These are phyloP conservation scores for Rosa persica DNA, from an alignment of 306 rosid species.

Conservation along the genomic window DNA sequence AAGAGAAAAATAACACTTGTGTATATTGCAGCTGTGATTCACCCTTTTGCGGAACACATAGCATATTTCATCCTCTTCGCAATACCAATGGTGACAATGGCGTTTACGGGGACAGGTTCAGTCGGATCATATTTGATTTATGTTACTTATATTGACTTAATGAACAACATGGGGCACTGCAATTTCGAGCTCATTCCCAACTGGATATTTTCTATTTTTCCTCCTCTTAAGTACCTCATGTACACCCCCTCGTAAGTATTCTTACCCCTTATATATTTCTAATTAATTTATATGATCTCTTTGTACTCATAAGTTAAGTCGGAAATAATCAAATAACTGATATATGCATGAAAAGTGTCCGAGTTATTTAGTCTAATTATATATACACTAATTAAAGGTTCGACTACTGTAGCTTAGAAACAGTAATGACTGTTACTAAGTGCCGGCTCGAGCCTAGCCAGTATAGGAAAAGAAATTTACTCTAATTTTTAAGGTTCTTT, in stretches of 20 bases:
- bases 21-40: slow-evolving; percentile 44
- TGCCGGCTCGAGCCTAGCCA: too few species aligned
- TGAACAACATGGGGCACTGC: slow-evolving; percentile 60
- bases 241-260: slow-evolving; percentile 46
- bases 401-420: too few species aligned
- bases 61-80: slow-evolving; percentile 35
- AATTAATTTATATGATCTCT: neutral
- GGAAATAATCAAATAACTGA: too few species aligned
- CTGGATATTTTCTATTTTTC: slow-evolving; percentile 37
- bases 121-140: slow-evolving; percentile 9
- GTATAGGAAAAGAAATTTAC: too few species aligned
- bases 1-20: neutral
- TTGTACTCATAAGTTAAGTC: too few species aligned
- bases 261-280: neutral
- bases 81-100: slow-evolving; percentile 26
- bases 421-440: too few species aligned
- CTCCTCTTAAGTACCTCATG: slow-evolving; percentile 46
- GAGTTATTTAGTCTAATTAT: neutral
- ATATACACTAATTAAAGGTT: too few species aligned
- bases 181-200: slow-evolving; percentile 46
- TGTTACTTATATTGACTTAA: slow-evolving; percentile 34
- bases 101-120: slow-evolving; percentile 18
- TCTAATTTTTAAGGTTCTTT: too few species aligned
- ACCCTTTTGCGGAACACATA: slow-evolving; percentile 50
- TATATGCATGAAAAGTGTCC: too few species aligned